phyloP scores from a whole-genome alignment of 1,284 basidiomycete genomes.

The Irpex lacteus region DNA sequence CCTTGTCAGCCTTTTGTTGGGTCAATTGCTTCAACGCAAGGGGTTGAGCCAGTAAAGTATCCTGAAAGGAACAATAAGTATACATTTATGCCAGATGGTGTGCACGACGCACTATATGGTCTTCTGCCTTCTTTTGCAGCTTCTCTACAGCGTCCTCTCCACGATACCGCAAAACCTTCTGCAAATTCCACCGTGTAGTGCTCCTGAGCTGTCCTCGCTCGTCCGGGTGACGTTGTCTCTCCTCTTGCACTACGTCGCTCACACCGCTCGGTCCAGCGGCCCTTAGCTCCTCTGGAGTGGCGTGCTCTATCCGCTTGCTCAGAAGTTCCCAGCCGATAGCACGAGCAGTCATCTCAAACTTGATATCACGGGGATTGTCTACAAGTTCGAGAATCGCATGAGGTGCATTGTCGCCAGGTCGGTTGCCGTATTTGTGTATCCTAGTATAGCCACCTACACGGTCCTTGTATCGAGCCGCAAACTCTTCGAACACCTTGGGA shows the following conservation, averaged over 20 bases:
- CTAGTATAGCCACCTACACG: constrained; percentile 96
- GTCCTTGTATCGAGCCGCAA: constrained; percentile 79
- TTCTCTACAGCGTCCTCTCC: constrained; percentile 36
- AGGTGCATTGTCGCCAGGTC: constrained; percentile 92
- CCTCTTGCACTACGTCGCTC: constrained; percentile 44
- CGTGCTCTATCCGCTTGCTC: constrained; percentile 46
- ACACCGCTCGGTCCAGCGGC: constrained; percentile 48
- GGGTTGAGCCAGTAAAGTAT: constrained; percentile 33
- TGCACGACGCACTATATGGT: constrained; percentile 33
- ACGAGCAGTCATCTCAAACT: constrained; percentile 82
- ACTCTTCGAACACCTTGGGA: constrained; percentile 79
- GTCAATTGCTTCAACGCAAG: constrained; percentile 26
- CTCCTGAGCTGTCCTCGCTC: constrained; percentile 47
- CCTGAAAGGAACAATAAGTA: constrained; percentile 19
- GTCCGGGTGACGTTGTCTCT: constrained; percentile 38
- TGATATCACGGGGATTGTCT: constrained; percentile 89
- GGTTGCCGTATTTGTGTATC: constrained; percentile 86
- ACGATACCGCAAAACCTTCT: constrained; percentile 63
- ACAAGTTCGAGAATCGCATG: constrained; percentile 92
- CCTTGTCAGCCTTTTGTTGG: constrained; percentile 21
- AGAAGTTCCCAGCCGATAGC: constrained; percentile 80
- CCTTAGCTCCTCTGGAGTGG: constrained; percentile 44
- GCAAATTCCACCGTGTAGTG: constrained; percentile 67
- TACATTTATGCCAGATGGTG: not conserved
- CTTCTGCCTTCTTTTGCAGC: constrained; percentile 29